Evolutionary conservation across 345 rosid genomes (phyloP), one percentile per base, ranked within the genome.

Genomic region (Turnera subulata): DNA sequence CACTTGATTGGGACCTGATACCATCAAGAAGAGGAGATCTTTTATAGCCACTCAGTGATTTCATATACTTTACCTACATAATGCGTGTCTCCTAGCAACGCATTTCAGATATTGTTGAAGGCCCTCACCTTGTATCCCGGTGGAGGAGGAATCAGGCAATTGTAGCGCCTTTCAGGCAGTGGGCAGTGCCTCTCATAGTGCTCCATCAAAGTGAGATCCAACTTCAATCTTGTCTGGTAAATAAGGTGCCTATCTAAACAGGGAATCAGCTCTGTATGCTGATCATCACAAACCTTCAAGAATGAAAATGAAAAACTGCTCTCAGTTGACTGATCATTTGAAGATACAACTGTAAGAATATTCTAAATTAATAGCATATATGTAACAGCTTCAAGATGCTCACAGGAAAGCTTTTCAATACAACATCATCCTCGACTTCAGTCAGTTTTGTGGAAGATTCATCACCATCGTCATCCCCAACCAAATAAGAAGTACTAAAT

Each of bases 181-280:
- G 99, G 99, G 61, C 99, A 93, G 63, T 93, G 99, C 0, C 99
- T 84, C 70, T 93, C 99, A 46, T 93, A 93, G 74, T 90, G 99
- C 81, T 93, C 97, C 99, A 93, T 93, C 68, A 93, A 12, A 66
- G 88, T 83, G 55, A 93, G 67, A 67, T 93, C 97, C 75, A 93
- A 78, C 88, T 93, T 93, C 80, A 93, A 74, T 76, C 99, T 87
- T 88, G 79, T 67, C 54, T 93, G 99, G 72, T 93, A 93, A 58
- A 93, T 87, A 22, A 84, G 82, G 69, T 93, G 59, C 59, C 99
- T 85, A 75, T 88, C 97, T 64, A 93, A 69, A 68, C 99, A 93
- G 51, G 99, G 99, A 71, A 93, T 93, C 43, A 93, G 68, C 67
- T 93, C 99, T 8, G 99, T 90, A 68, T 94, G 86, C 14, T 92